Evolutionary conservation across 2,329 filamentous ascomycete species (phyloP).

Genomic region (Teratosphaeria destructans): DNA sequence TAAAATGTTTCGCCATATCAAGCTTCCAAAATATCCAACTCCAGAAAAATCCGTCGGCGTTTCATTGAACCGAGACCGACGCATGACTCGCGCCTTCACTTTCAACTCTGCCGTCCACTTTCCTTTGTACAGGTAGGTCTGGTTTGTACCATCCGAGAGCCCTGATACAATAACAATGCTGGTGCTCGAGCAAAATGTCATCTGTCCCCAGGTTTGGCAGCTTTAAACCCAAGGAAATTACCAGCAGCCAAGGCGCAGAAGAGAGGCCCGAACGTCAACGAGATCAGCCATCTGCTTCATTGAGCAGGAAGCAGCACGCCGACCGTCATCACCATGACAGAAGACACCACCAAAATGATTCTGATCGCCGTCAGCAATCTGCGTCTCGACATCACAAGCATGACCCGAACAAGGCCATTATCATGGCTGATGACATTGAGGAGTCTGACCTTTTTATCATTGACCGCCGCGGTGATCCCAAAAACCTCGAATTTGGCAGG

Average conservation of each 20-base stretch:
- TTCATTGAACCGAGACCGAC: conserved; percentile 1
- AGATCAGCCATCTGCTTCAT: neutral
- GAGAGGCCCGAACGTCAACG: conserved; percentile 1
- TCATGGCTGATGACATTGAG: conserved; percentile 9
- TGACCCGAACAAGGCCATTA: neutral
- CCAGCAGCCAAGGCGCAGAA: conserved; percentile 3
- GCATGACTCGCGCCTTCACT: neutral
- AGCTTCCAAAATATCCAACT: neutral
- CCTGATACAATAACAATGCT: too few relatives aligned
- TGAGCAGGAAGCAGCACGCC: neutral
- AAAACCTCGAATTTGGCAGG: conserved; percentile 64
- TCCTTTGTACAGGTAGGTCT: neutral
- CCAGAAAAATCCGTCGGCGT: neutral
- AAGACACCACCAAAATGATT: neutral
- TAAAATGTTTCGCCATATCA: neutral
- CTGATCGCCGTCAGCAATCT: neutral
- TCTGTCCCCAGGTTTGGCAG: conserved; percentile 62
- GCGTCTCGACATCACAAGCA: neutral
- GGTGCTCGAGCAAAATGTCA: neutral
- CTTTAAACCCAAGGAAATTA: conserved; percentile 48
- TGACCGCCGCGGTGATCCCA: conserved; percentile 66
- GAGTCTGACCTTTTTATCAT: conserved; percentile 43
- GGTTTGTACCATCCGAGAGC: neutral
- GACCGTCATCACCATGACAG: neutral
- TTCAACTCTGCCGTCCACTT: neutral